These are phyloP conservation scores for Solanum gracilifrons DNA, from an alignment of 257 asterid species.

Conservation along the genomic window DNA sequence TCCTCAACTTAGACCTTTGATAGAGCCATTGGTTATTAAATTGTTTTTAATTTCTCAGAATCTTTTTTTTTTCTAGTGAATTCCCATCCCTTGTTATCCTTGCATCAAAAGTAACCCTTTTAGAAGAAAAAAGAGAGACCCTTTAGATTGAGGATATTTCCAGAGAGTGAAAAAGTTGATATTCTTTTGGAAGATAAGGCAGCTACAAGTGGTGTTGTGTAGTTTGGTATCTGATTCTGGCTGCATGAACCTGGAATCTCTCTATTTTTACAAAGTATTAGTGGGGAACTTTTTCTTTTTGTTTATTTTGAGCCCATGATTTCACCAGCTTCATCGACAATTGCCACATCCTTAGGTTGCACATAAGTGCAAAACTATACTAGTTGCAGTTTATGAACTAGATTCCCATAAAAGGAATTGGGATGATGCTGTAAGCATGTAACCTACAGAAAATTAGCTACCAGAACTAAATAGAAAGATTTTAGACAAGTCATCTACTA, in stretches of 20 bases:
- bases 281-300: not conserved
- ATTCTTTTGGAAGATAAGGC: constrained; percentile 1
- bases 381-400: not conserved
- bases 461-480: not conserved
- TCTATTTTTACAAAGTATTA: not conserved
- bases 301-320: not conserved
- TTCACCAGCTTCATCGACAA: not conserved
- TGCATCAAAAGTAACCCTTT: not conserved
- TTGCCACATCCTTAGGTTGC: not conserved
- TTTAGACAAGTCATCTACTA: not conserved
- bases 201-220: constrained; percentile 13
- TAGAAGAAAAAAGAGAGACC: not conserved
- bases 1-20: not conserved
- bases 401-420: not conserved
- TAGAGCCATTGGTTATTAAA: not conserved
- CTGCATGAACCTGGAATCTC: constrained; percentile 6
- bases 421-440: not conserved
- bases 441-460: not conserved
- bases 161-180: not conserved
- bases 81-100: not conserved
- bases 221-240: constrained; percentile 40
- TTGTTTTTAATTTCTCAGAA: not conserved
- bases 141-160: not conserved
- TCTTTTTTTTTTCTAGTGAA: not conserved
- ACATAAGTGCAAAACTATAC: not conserved